Percentiles rank a stretch among this genome's conserved stretches.
phyloP scores from a whole-genome alignment of 176 grass and related monocot species.

The Areca catechu region DNA sequence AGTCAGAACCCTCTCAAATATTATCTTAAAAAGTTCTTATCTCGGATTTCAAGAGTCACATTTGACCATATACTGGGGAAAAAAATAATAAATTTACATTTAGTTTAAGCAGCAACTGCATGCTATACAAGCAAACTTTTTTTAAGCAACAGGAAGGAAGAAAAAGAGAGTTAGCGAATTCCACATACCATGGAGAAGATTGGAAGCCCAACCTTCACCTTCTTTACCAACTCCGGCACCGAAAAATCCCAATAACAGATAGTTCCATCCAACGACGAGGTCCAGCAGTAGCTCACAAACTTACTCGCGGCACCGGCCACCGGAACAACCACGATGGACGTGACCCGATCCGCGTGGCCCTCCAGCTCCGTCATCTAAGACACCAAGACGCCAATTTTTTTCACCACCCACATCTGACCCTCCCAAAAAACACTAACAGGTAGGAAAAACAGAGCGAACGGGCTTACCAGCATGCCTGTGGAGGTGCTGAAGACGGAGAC shows the following conservation, averaged over 20 bases:
- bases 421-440: background rate
- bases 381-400: constrained; percentile 2
- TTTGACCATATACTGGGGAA: no score
- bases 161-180: background rate
- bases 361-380: constrained; percentile 68
- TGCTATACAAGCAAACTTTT: no score
- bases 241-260: constrained; percentile 78
- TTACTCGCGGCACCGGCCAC: constrained; percentile 18
- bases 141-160: background rate
- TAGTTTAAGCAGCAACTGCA: no score
- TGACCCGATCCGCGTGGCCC: constrained; percentile 72
- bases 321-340: constrained; percentile 46
- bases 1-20: no score
- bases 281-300: constrained; percentile 69
- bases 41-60: no score
- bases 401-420: background rate
- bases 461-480: constrained; percentile 61
- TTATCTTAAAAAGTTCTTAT: no score
- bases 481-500: constrained; percentile 79
- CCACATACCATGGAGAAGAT: constrained; percentile 69
- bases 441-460: background rate
- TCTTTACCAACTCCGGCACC: constrained; percentile 42
- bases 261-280: constrained; percentile 56
- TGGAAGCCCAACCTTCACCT: constrained; percentile 57
- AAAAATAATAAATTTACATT: no score